Evolutionary conservation across 2,329 filamentous ascomycete species (phyloP), one percentile per base, ranked within the genome.

Genomic region (Hypoxylon sp.): DNA sequence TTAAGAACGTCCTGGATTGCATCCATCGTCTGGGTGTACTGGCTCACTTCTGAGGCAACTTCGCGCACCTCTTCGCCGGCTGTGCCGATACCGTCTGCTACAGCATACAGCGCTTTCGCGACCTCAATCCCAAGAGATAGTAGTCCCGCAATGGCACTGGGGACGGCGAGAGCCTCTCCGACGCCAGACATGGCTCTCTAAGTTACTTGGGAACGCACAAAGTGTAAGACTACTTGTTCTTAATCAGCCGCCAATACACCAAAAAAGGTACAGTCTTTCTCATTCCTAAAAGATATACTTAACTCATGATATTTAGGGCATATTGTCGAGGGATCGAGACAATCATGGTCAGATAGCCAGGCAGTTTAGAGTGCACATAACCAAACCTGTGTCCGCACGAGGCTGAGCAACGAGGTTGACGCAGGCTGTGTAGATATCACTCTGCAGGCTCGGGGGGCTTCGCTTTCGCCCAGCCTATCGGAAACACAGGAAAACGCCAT

Each of bases 1-100:
- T 56, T 25, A 1, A 56, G 38, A 5, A 56, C 52, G 25, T 19
- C 14, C 34, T 46, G n/a, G 23, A 56, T 56, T 9, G 38, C 17
- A 2, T 23, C 30, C 38, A 34, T 56, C 28, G 38, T 45, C n/a
- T 25, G 23, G 10, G 25, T 46, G 7, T 43, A 43, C 10, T 28
- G 17, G n/a, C 45, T 25, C 7, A 46, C 52, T 2, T 46, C 52
- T 21, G n/a, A 32, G 38, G 52, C 38, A 11, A 56, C 38, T 32
- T 34, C 17, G 25, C 38, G 52, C 25, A 56, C 38, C 5, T 46
- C 52, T 46, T 45, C 38, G 17, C 52, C 52, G 5, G 52, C 52
- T n/a, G 38, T n/a, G 10, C 52, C 52, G 25, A 56, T 56, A 17
- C 52, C 52, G n/a, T 46, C 23, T 17, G 52, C 52, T 7, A 55